Conservation (phyloP, 495 filamentous ascomycete species). For the Darksidea phi region DNA sequence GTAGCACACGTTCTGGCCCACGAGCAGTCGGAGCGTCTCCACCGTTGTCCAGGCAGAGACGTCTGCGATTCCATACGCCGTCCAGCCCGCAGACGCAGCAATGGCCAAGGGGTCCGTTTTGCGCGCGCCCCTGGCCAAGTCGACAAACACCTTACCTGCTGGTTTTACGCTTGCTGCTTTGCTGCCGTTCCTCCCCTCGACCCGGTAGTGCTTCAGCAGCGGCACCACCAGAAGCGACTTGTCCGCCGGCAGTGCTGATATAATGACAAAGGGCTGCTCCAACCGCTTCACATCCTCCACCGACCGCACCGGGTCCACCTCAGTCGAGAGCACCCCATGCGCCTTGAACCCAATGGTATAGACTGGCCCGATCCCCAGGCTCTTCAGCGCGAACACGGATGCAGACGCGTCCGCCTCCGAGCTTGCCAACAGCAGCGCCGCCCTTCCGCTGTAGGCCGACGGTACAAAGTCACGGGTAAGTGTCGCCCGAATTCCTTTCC, state of each 20-base stretch:
- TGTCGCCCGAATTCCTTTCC: constrained; percentile 80
- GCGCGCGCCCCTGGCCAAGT: constrained; percentile 68
- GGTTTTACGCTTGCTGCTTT: constrained; percentile 45
- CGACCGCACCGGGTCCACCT: constrained; percentile 74
- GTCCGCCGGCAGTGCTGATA: constrained; percentile 73
- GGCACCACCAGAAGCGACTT: constrained; percentile 79
- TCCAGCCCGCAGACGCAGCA: constrained; percentile 70
- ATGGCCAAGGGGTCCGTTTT: constrained; percentile 67
- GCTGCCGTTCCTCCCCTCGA: constrained; percentile 22
- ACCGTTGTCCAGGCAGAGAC: constrained; percentile 80
- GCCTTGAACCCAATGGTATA: constrained; percentile 82
- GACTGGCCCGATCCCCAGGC: constrained; percentile 71
- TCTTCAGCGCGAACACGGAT: constrained; percentile 71
- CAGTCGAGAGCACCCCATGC: constrained; percentile 59
- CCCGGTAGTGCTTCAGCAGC: constrained; percentile 63
- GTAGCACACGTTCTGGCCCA: constrained; percentile 82
- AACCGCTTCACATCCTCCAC: constrained; percentile 75
- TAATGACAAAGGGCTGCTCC: constrained; percentile 73
- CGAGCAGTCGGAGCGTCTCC: constrained; percentile 71
- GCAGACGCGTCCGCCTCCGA: constrained; percentile 69
- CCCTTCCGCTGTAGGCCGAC: constrained; percentile 70
- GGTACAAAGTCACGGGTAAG: constrained; percentile 78
- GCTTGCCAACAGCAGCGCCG: constrained; percentile 69
- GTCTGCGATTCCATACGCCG: constrained; percentile 73
- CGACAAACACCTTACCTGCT: constrained; percentile 73